Percentiles rank a stretch among this genome's conserved stretches.
Conservation (phyloP, 108 stramenopile genomes). For the Chaetoceros muelleri region DNA sequence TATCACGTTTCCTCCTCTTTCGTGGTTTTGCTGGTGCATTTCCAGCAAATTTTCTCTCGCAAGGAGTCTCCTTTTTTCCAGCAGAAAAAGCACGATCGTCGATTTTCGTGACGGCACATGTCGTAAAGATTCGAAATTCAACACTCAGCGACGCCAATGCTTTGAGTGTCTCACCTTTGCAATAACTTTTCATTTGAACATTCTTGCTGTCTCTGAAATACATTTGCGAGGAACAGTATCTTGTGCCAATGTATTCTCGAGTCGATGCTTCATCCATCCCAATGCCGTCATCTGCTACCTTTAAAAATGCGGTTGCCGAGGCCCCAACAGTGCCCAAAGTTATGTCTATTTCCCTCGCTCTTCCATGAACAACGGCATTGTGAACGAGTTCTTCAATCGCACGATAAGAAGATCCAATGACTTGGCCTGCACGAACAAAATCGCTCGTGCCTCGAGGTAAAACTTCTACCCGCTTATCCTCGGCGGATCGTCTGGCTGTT, state of each 20-base stretch:
- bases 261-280: slow-evolving; percentile 23
- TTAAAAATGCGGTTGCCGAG: neutral
- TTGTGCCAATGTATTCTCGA: slow-evolving; percentile 18
- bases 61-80: too few species aligned
- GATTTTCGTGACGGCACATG: neutral
- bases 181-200: neutral
- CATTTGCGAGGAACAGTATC: slow-evolving; percentile 17
- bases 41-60: too few species aligned
- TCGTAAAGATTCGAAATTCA: slow-evolving; percentile 18
- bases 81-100: neutral
- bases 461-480: neutral
- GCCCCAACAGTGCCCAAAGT: neutral
- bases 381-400: slow-evolving; percentile 12
- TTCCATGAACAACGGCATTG: slow-evolving; percentile 3
- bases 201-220: too few species aligned
- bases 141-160: slow-evolving; percentile 17
- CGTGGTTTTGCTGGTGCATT: too few species aligned
- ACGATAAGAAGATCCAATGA: slow-evolving; percentile 4
- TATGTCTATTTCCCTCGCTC: neutral
- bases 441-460: slow-evolving; percentile 2
- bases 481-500: too few species aligned
- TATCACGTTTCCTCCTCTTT: slow-evolving; percentile 4
- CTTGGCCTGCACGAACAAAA: slow-evolving; percentile 8
- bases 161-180: slow-evolving; percentile 14
- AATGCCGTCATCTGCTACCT: slow-evolving; percentile 9